Evolutionary conservation across 2,329 filamentous ascomycete genomes (phyloP), one percentile per base, ranked within the genome.

Genomic region (Aspergillus flavus): DNA sequence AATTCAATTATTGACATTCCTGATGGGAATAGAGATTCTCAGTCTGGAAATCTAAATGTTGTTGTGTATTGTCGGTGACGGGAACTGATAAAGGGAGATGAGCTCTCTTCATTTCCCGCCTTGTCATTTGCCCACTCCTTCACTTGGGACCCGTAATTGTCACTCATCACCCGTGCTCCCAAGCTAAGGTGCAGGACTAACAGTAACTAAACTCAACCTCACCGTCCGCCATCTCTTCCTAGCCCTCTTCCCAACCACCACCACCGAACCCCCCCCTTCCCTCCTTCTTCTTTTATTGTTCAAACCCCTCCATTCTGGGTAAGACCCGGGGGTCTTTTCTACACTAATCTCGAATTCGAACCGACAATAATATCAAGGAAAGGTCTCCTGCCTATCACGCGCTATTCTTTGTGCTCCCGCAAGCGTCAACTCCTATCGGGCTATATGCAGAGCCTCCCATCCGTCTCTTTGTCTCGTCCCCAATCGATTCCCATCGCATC

Each of bases 401-500:
- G 70, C 66, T 64, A 59, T 61, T 61, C 53, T 56, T 69, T 74
- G 65, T 69, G 64, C 72, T 70, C 67, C 69, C 67, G 53, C 59
- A 43, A 62, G 65, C 62, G 67, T 63, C 57, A 61, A 46, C 59
- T 36, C 52, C 36, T 34, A 28, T 21, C 61, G 48, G 36, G 43
- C 59, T 68, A 67, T 67, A 69, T 70, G 67, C 65, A 65, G 58
- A 65, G 62, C 64, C 57, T 61, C 59, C 58, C 65, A 60, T 65
- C 61, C 39, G 30, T 52, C 28, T 41, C 61, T 64, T 48, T 57
- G 59, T 69, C 58, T 61, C 57, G 61, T 67, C 65, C 46, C 59
- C 63, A 66, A 66, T 62, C 62, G 54, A 52, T 59, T 60, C 43
- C 28, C 54, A 55, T 63, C 62, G 23, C 30, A 26, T 52, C 54